Percentiles rank a stretch among this genome's conserved stretches.
Evolutionary conservation across 1,284 basidiomycete genomes (phyloP).

Genomic region (Moesziomyces antarcticus): DNA sequence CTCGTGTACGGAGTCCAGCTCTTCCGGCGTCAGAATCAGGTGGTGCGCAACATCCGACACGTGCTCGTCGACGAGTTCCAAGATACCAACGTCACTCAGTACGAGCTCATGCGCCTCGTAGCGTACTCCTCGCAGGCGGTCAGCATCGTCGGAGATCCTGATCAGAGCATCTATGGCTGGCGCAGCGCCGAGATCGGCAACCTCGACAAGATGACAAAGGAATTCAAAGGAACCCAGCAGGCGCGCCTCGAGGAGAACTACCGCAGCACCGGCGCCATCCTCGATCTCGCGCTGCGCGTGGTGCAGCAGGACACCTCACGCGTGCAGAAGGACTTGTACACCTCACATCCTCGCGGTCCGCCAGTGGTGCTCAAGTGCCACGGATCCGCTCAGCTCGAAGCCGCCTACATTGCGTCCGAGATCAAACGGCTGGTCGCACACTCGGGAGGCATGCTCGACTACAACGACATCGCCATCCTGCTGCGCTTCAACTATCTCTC

Average conservation of each 20-base stretch:
- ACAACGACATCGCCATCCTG: conserved; percentile 71
- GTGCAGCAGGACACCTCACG: conserved; percentile 81
- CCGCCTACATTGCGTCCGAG: conserved; percentile 75
- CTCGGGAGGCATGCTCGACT: conserved; percentile 76
- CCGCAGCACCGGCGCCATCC: conserved; percentile 82
- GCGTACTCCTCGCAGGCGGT: conserved; percentile 68
- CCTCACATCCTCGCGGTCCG: conserved; percentile 76
- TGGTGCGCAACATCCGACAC: conserved; percentile 77
- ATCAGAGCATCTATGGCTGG: conserved; percentile 94
- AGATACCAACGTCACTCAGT: conserved; percentile 88
- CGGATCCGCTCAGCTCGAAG: conserved; percentile 50
- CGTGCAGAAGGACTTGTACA: conserved; percentile 80
- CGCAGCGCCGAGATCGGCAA: conserved; percentile 74
- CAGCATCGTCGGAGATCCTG: conserved; percentile 90
- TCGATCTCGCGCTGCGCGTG: conserved; percentile 80
- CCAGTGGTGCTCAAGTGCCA: conserved; percentile 68
- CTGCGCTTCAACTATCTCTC: conserved; percentile 83
- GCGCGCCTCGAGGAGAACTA: conserved; percentile 89
- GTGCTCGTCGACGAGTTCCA: conserved; percentile 92
- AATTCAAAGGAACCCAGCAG: conserved; percentile 69
- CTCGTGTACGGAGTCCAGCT: conserved; percentile 77
- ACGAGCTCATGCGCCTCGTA: conserved; percentile 78
- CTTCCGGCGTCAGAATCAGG: conserved; percentile 73
- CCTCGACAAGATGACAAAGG: conserved; percentile 57
- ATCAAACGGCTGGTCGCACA: conserved; percentile 81